A percentile compares a stretch with the other conserved stretches of the same genome.
These are phyloP conservation scores for Elasticomyces elasticus DNA, from an alignment of 495 filamentous ascomycete species.

Conservation along the genomic window DNA sequence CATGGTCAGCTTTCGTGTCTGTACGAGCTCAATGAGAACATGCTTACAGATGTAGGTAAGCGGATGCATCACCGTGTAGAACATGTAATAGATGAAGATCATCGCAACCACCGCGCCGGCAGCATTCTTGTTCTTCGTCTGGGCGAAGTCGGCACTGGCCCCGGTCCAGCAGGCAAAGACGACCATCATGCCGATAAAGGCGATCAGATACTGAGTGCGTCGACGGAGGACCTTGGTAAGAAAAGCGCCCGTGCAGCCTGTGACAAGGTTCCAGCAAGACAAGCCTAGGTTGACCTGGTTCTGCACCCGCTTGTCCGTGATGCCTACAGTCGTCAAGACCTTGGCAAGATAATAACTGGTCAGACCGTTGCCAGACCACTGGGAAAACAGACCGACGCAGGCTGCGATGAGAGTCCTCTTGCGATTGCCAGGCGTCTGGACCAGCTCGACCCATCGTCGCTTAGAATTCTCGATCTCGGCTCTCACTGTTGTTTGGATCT, in stretches of 20 bases:
- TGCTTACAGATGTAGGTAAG: constrained; percentile 8
- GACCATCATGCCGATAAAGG: constrained; percentile 24
- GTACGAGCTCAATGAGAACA: not conserved
- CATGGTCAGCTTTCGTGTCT: not conserved
- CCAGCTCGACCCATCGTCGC: constrained; percentile 25
- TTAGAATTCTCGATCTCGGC: constrained; percentile 22
- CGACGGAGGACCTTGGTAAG: constrained; percentile 20
- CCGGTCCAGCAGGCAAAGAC: constrained; percentile 43
- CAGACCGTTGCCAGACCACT: constrained; percentile 29
- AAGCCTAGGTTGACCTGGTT: constrained; percentile 23
- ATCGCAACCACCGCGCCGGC: constrained; percentile 19
- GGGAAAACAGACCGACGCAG: constrained; percentile 29
- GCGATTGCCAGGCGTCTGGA: constrained; percentile 25
- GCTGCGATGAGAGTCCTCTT: constrained; percentile 30
- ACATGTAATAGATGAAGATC: constrained; percentile 27
- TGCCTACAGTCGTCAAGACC: constrained; percentile 23
- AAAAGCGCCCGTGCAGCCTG: constrained; percentile 16
- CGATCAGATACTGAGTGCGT: constrained; percentile 22
- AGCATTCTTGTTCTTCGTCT: constrained; percentile 14
- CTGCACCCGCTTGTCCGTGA: constrained; percentile 18
- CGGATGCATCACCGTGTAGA: constrained; percentile 28
- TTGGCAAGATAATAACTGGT: constrained; percentile 22
- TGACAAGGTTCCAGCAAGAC: constrained; percentile 23
- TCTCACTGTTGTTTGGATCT: constrained; percentile 27
- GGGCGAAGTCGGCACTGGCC: constrained; percentile 14